Evolutionary conservation across 768 basidiomycete genomes (phyloP), one percentile per base, ranked within the genome.

Genomic region (Sporobolomyces pararoseus): DNA sequence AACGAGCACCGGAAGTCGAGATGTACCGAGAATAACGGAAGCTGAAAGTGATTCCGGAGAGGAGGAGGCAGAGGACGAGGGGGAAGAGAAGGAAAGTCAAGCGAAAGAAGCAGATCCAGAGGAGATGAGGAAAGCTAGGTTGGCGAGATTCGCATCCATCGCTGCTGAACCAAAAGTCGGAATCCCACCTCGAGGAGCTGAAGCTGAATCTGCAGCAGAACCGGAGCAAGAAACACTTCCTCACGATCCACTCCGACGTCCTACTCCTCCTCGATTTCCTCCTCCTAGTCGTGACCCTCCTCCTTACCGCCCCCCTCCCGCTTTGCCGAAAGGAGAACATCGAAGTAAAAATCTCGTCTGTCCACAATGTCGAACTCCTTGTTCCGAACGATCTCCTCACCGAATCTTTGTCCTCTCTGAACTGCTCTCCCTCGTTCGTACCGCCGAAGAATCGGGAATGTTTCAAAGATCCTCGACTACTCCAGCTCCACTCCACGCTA

Each of bases 271-370:
- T 2, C 35, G 58, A 29, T 17, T 58, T 9, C 49, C 66, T 29
- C 27, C 61, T 25, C 62, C 57, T 21, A 31, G 31, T 21, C n/a
- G n/a, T n/a, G n/a, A n/a, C n/a, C 25, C 60, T n/a, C 35, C 54
- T 16, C 7, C 67, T 2, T 37, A 47, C 3, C 29, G 32, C 0
- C 51, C 53, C 19, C 37, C 50, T 2, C 42, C 47, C 14, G 3
- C 35, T 19, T n/a, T 70, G 32, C 69, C 69, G 0, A 44, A 7
- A 10, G 72, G 68, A 32, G 23, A n/a, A 3, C 72, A 73, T 57
- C 72, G 72, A 35, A 2, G 4, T 23, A 32, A 60, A 39, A 73
- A 73, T 65, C 68, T 73, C 57, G 62, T 73, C 55, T 73, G 72
- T 57, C 72, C 72, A 2, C 62, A 63, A 23, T 73, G 72, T 57